Percentiles rank a stretch among this genome's conserved stretches.
These are phyloP conservation scores for Furcasterigmium sp. DNA, from an alignment of 2,329 filamentous ascomycete genomes.

Conservation along the genomic window DNA sequence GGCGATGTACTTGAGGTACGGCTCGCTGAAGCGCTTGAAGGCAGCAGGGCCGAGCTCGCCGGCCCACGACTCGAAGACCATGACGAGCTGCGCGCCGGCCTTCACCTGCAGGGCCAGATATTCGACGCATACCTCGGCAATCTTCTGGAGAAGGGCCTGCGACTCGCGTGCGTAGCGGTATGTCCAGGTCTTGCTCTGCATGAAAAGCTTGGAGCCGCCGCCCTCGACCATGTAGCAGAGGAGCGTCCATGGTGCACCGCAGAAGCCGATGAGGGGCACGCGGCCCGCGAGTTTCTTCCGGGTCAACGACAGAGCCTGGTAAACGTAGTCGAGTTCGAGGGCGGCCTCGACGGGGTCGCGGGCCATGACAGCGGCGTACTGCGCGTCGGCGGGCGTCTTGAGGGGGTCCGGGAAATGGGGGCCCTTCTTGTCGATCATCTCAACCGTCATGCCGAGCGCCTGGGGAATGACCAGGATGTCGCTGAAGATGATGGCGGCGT, in stretches of 20 bases:
- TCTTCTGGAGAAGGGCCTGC: slow-evolving; percentile 81
- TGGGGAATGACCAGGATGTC: slow-evolving; percentile 97
- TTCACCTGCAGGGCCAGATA: slow-evolving; percentile 88
- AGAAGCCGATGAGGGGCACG: slow-evolving; percentile 94
- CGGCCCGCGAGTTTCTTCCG: slow-evolving; percentile 80
- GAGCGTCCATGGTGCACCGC: slow-evolving; percentile 92
- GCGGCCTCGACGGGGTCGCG: slow-evolving; percentile 73
- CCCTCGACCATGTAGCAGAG: slow-evolving; percentile 99
- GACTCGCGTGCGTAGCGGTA: slow-evolving; percentile 81
- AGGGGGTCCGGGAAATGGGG: slow-evolving; percentile 90
- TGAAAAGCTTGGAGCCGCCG: slow-evolving; percentile 91
- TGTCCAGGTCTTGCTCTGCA: slow-evolving; percentile 93
- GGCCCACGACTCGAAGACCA: slow-evolving; percentile 98
- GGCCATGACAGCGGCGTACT: slow-evolving; percentile 73
- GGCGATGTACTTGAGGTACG: slow-evolving; percentile 81
- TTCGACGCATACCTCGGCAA: slow-evolving; percentile 90
- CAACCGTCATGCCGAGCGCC: slow-evolving; percentile 96
- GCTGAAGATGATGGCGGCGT: slow-evolving; percentile 97
- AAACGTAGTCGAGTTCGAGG: slow-evolving; percentile 85
- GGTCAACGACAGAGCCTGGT: slow-evolving; percentile 89
- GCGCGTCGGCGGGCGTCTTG: slow-evolving; percentile 70
- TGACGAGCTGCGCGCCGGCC: slow-evolving; percentile 89
- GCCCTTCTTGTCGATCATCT: slow-evolving; percentile 97
- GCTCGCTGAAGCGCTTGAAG: slow-evolving; percentile 81
- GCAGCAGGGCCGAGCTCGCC: slow-evolving; percentile 81